A percentile compares a stretch with the other conserved stretches of the same genome.
These are phyloP conservation scores for Ceratocystis smalleyi DNA, from an alignment of 2,329 filamentous ascomycete genomes.

Conservation along the genomic window DNA sequence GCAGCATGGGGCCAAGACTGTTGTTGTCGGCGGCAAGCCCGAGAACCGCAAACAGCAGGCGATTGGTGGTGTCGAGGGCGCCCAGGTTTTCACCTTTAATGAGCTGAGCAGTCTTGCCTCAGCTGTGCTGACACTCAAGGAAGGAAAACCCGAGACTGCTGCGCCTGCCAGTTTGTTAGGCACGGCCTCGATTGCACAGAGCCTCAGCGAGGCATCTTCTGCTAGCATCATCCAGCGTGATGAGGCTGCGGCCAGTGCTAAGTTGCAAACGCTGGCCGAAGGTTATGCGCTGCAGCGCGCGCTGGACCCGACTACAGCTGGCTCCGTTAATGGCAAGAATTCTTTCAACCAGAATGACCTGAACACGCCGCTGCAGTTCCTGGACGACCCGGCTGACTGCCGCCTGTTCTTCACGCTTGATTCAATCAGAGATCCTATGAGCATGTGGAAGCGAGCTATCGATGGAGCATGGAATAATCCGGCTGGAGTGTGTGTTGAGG, in stretches of 20 bases:
- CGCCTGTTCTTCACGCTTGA: conserved; percentile 41
- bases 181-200: background rate
- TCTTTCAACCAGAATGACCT: conserved; percentile 18
- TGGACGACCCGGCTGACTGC: conserved; percentile 45
- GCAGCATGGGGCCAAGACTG: conserved; percentile 19
- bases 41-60: conserved; percentile 40
- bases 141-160: conserved; percentile 13
- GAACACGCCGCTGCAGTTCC: conserved; percentile 38
- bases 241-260: conserved; percentile 15
- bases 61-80: conserved; percentile 44
- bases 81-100: conserved; percentile 18
- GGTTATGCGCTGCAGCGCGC: conserved; percentile 24
- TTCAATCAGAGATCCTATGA: conserved; percentile 35
- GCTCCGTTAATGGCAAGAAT: conserved; percentile 20
- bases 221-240: background rate
- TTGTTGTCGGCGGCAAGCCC: conserved; percentile 48
- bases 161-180: background rate
- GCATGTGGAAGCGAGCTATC: conserved; percentile 36
- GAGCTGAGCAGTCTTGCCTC: conserved; percentile 22
- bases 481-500: background rate
- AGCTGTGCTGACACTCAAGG: conserved; percentile 20
- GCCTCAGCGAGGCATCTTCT: background rate
- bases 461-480: conserved; percentile 25
- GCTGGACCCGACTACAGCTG: conserved; percentile 18
- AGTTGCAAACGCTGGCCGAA: conserved; percentile 23